phyloP scores from a whole-genome alignment of 2,329 filamentous ascomycete species.

The Emericellopsis cladophorae region DNA sequence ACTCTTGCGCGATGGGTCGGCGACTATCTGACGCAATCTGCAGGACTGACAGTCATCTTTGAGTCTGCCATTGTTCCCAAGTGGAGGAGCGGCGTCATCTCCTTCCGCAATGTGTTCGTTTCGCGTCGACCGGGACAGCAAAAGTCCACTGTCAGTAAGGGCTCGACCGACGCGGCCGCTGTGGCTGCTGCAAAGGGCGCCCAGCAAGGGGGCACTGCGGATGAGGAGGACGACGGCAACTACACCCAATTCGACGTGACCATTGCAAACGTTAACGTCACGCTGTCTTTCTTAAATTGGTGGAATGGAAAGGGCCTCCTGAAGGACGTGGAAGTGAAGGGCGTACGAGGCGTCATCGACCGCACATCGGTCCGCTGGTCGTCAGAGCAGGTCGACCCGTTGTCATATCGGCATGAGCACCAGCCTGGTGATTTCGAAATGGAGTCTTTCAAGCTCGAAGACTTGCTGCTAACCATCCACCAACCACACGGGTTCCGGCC shows the following conservation, averaged over 20 bases:
- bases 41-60: conserved; percentile 87
- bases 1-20: conserved; percentile 87
- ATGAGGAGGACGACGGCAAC: conserved; percentile 68
- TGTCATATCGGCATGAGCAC: conserved; percentile 79
- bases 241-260: conserved; percentile 97
- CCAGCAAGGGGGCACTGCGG: conserved; percentile 17
- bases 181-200: conserved; percentile 64
- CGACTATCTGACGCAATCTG: conserved; percentile 89
- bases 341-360: conserved; percentile 85
- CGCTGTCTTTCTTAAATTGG: conserved; percentile 95
- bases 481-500: conserved; percentile 87
- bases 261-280: conserved; percentile 91
- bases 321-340: conserved; percentile 86
- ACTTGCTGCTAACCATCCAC: conserved; percentile 81
- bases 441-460: conserved; percentile 91
- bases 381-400: conserved; percentile 57
- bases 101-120: conserved; percentile 92
- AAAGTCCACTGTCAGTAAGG: conserved; percentile 78
- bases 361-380: conserved; percentile 68
- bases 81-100: conserved; percentile 91
- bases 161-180: conserved; percentile 77
- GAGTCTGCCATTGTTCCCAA: conserved; percentile 95
- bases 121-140: conserved; percentile 78
- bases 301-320: conserved; percentile 92
- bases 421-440: conserved; percentile 92